Evolutionary conservation across 805 yeast genomes (phyloP), one percentile per base, ranked within the genome.

Genomic region (Yamadazyma philogaea): DNA sequence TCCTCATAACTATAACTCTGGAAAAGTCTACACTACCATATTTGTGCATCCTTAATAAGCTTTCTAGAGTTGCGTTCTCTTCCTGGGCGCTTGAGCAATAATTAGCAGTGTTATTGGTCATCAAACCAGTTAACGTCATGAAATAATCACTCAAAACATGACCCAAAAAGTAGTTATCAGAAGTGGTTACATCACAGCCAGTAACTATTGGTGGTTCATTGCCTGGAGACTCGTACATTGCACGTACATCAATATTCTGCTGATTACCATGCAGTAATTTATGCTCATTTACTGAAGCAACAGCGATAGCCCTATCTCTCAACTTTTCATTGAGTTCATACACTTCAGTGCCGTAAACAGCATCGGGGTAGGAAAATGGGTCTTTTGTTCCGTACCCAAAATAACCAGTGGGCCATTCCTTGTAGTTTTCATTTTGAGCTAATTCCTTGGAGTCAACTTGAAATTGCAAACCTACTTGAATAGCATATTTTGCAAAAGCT

Each of bases 21-120:
- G 72, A 61, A 57, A 62, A 81, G 57, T 79, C 83, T 40, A 76
- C 78, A 46, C 79, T 66, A 7, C 81, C 83, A 50, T 65, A 67
- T 45, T 64, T 65, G 46, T 75, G 76, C 54, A 74, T 70, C 65
- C 87, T 74, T 36, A 77, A 51, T 43, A 81, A 59, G 7, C 79
- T 77, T 57, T 80, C 84, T 54, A 81, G 70, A 12, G 81, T 66
- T 14, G 86, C 86, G 55, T 79, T 77, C 56, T 81, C 87, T 59
- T 81, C 87, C 59, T 80, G 84, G 42, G 82, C 83, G 34, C 84
- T 74, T 33, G 80, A 56, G 58, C 84, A 78, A 66, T 79, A 81
- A 11, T 60, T 62, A 20, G 78, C 84, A 30, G 81, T 69, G 42
- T 80, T 81, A 53, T 81, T 81, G 50, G 84, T 74, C 56, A 79